These are phyloP conservation scores for Ophiocordyceps robertsii DNA, from an alignment of 2,329 filamentous ascomycete species.

Conservation along the genomic window DNA sequence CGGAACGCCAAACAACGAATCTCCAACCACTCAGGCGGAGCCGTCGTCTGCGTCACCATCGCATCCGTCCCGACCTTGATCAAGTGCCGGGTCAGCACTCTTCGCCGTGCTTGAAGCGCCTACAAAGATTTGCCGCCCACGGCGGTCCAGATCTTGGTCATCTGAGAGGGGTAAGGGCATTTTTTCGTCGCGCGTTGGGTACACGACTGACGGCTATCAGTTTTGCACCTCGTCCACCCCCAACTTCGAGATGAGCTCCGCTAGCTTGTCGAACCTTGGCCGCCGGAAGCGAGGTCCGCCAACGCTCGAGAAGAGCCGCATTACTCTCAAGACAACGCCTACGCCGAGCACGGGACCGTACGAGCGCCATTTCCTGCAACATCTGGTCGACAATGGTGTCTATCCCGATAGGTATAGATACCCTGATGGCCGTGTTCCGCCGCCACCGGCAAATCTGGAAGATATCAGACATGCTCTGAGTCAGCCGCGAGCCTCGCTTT, in stretches of 20 bases:
- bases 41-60: no score
- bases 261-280: not conserved
- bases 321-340: slow-evolving; percentile 2
- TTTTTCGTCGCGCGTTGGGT: not conserved
- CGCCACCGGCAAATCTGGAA: slow-evolving; percentile 8
- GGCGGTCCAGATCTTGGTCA: not conserved
- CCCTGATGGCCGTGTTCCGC: slow-evolving; percentile 4
- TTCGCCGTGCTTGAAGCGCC: not conserved
- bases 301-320: not conserved
- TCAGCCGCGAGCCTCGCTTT: slow-evolving; percentile 16
- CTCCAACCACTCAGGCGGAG: no score
- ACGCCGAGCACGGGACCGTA: slow-evolving; percentile 8
- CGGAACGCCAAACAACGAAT: not conserved
- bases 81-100: not conserved
- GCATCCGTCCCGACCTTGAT: no score
- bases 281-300: not conserved
- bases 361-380: slow-evolving; percentile 8
- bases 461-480: slow-evolving; percentile 6
- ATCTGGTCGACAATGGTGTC: slow-evolving; percentile 7
- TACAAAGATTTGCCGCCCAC: not conserved
- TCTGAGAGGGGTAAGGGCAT: not conserved
- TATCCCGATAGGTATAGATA: slow-evolving; percentile 6
- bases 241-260: not conserved
- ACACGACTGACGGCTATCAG: not conserved
- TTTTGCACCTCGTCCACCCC: not conserved